These are phyloP conservation scores for Oehlia diaphana DNA, from an alignment of 192 early-diverging fungal species.

Conservation along the genomic window DNA sequence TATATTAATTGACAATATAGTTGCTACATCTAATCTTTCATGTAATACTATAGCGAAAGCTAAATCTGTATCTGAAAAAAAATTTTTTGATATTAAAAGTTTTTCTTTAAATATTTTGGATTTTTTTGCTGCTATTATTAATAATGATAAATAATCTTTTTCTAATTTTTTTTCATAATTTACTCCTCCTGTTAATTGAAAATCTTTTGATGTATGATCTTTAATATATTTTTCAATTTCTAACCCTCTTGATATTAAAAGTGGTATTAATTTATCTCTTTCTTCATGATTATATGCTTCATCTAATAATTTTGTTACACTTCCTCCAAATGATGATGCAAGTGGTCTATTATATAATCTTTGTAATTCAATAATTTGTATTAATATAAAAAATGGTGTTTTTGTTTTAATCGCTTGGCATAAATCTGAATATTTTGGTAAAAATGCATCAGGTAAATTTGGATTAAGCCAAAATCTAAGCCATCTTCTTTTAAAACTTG, in stretches of 20 bases:
- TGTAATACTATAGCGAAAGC: constrained; percentile 25
- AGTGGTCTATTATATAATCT: constrained; percentile 6
- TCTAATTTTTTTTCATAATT: not conserved
- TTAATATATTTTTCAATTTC: constrained; percentile 22
- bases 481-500: constrained; percentile 30
- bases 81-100: not conserved
- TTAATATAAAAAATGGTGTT: constrained; percentile 27
- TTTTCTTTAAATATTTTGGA: constrained; percentile 7
- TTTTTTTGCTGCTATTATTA: not conserved
- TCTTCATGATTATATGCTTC: not conserved
- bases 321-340: constrained; percentile 8
- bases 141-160: constrained; percentile 21
- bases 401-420: constrained; percentile 24
- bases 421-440: constrained; percentile 26
- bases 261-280: constrained; percentile 4
- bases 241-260: constrained; percentile 12
- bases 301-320: constrained; percentile 19
- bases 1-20: not conserved
- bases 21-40: constrained; percentile 28
- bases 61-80: constrained; percentile 23
- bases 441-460: constrained; percentile 25
- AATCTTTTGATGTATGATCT: constrained; percentile 12
- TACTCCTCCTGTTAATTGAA: not conserved
- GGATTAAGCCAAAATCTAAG: constrained; percentile 27
- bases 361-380: constrained; percentile 23